Evolutionary conservation across 2,329 filamentous ascomycete species (phyloP), one percentile per base, ranked within the genome.

Genomic region (Plenodomus lindquistii): DNA sequence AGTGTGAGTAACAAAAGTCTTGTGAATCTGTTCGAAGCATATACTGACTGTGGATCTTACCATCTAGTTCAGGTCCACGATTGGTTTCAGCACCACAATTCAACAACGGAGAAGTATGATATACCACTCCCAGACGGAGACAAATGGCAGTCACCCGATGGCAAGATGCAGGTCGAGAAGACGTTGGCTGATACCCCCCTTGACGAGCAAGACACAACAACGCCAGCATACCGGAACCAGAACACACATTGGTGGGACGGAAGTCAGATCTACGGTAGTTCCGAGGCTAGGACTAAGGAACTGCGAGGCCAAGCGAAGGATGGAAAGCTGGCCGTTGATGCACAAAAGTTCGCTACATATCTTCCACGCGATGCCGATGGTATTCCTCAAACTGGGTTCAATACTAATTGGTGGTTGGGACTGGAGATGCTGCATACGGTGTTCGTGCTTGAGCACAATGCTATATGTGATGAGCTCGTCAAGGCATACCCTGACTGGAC

Each of bases 241-340:
- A 74, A 75, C 48, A 78, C 75, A 2, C 62, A 67, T 8, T 79
- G 76, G 77, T 79, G 76, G 76, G 76, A 79, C 39, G 73, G 71
- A 13, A 75, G 72, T 1, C 76, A 78, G 55, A 77, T 78, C 40
- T 78, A 79, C 50, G 75, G 76, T 21, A 75, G 71, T 2, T 68
- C 53, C 34, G 75, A 78, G 53, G 56, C 56, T 0, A 54, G 62
- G 1, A 79, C 76, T 1, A 53, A 52, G 2, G 46, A 58, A 17
- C 54, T 79, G n/a, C 67, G 76, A 10, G 63, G 59, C 5, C 59
- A 64, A 17, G 53, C 62, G 16, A 58, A 59, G 1, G 69, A 77
- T 35, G 75, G 75, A 3, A 77, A 76, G 44, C 62, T 78, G 1
- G 40, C 53, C n/a, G 60, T 77, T 11, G 65, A 72, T 16, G 51